Conservation (phyloP, 352 stramenopile species). For the Phytopythium sindhum region DNA sequence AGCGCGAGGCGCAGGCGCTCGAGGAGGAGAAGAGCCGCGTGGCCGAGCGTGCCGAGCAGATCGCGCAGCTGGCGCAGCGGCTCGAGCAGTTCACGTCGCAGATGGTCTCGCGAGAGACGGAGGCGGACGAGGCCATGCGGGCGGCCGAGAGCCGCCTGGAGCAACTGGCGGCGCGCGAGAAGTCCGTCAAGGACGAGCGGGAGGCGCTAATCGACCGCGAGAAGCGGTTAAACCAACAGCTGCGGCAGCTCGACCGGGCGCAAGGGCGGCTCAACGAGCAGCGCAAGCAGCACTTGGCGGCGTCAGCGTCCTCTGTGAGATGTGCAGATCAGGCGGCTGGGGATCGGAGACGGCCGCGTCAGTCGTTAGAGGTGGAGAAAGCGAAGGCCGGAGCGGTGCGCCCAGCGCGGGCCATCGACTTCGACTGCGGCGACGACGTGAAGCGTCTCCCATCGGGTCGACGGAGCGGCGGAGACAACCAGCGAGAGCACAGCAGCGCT, state of each 20-base stretch:
- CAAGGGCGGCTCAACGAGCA: slow-evolving; percentile 43
- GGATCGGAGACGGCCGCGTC: background rate
- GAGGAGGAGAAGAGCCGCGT: slow-evolving; percentile 26
- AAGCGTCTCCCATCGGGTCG: background rate
- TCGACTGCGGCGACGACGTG: background rate
- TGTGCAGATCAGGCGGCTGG: background rate
- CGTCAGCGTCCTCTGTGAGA: background rate
- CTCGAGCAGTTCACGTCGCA: slow-evolving; percentile 17
- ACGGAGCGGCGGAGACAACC: background rate
- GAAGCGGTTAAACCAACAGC: slow-evolving; percentile 40
- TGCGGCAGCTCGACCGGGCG: slow-evolving; percentile 50
- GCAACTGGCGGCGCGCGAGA: slow-evolving; percentile 2
- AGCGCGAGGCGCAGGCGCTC: slow-evolving; percentile 22
- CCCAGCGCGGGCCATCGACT: background rate
- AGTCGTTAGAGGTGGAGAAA: background rate
- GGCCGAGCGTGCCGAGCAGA: slow-evolving; percentile 13
- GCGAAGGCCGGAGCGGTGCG: background rate
- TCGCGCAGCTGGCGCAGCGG: slow-evolving; percentile 18
- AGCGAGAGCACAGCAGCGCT: background rate
- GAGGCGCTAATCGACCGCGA: slow-evolving; percentile 50
- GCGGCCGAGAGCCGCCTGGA: background rate
- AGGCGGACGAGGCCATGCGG: background rate
- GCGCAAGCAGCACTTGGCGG: slow-evolving; percentile 33
- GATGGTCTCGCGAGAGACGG: slow-evolving; percentile 2
- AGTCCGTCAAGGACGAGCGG: slow-evolving; percentile 17